Conservation (phyloP, 345 rosid genomes). For the Gossypium thurberi region DNA sequence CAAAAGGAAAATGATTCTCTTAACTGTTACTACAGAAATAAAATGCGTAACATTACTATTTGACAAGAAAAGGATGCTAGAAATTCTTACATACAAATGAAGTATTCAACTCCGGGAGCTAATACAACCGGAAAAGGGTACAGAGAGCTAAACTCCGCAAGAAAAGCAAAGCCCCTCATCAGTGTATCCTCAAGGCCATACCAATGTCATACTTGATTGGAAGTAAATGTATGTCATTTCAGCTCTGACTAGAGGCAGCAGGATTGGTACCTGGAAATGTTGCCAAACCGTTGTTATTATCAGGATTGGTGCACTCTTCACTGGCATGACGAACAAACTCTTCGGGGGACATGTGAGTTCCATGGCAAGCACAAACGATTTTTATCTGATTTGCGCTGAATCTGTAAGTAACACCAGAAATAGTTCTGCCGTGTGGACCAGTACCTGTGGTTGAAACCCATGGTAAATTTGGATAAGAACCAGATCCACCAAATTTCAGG, state of each 20-base stretch:
- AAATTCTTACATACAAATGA: conserved; percentile 25
- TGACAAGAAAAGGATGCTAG: conserved; percentile 11
- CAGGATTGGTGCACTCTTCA: conserved; percentile 51
- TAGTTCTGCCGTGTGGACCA: conserved; percentile 80
- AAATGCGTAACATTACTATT: conserved; percentile 16
- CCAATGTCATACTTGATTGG: conserved; percentile 6
- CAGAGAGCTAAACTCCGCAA: neutral
- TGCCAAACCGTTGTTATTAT: conserved; percentile 40
- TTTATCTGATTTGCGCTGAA: conserved; percentile 64
- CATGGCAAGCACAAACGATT: conserved; percentile 97
- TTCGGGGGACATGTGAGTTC: conserved; percentile 83
- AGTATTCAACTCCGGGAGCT: conserved; percentile 14
- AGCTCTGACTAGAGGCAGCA: conserved; percentile 83
- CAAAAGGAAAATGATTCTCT: neutral
- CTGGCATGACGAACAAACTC: conserved; percentile 89
- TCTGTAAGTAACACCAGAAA: conserved; percentile 84
- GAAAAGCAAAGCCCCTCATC: conserved; percentile 9
- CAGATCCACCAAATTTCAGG: conserved; percentile 86
- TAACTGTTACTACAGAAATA: neutral
- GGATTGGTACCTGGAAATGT: conserved; percentile 43
- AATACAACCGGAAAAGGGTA: conserved; percentile 5
- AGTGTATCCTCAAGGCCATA: neutral
- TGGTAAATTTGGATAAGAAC: conserved; percentile 76
- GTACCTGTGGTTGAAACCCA: conserved; percentile 92
- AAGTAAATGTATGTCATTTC: conserved; percentile 14